phyloP scores from a whole-genome alignment of 352 stramenopile species.

The Phytophthora foliorum region DNA sequence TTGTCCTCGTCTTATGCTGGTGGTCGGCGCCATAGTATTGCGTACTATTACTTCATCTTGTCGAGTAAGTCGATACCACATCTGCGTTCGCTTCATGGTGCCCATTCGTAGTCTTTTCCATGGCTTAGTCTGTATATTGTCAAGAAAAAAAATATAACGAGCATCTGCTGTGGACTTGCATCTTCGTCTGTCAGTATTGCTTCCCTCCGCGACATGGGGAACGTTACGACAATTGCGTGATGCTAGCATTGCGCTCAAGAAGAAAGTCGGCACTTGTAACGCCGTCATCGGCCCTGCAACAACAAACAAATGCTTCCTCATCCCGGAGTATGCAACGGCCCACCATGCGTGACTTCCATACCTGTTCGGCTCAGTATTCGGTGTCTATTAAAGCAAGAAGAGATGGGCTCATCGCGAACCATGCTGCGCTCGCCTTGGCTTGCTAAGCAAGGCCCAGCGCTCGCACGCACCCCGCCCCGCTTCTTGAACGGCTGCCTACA shows the following conservation, averaged over 20 bases:
- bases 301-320: slow-evolving; percentile 7
- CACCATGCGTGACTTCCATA: too few relatives aligned
- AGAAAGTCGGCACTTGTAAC: slow-evolving; percentile 18
- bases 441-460: too few relatives aligned
- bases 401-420: too few relatives aligned
- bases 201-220: slow-evolving; percentile 25
- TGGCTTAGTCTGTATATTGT: slow-evolving; percentile 37
- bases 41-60: too few relatives aligned
- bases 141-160: slow-evolving; percentile 38
- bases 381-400: too few relatives aligned
- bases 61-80: slow-evolving; percentile 21
- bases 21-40: too few relatives aligned
- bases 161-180: slow-evolving; percentile 18
- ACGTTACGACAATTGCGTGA: slow-evolving; percentile 23
- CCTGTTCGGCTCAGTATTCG: too few relatives aligned
- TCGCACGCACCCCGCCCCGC: too few relatives aligned
- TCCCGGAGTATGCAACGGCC: too few relatives aligned
- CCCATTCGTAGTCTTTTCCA: slow-evolving; percentile 21
- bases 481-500: too few relatives aligned
- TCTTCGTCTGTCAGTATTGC: slow-evolving; percentile 23
- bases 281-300: slow-evolving; percentile 9
- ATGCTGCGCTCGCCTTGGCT: too few relatives aligned
- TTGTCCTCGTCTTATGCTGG: too few relatives aligned
- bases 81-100: slow-evolving; percentile 24
- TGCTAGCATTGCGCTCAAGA: not conserved